phyloP scores from a whole-genome alignment of 2,329 filamentous ascomycete genomes.

The Lojkania enalia region DNA sequence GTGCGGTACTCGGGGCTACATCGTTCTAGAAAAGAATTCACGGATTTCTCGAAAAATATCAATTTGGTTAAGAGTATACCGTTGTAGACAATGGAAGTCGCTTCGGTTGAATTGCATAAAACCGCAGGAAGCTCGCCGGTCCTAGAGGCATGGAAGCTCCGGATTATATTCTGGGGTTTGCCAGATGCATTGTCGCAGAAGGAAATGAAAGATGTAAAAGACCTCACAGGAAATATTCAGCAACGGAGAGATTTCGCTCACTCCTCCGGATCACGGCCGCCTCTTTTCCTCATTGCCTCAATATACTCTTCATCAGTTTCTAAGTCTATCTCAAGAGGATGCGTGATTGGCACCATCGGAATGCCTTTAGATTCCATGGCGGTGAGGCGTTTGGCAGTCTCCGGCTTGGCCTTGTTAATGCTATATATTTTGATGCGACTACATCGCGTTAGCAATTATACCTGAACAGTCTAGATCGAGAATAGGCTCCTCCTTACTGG shows the following conservation, averaged over 20 bases:
- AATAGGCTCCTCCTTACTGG: constrained; percentile 41
- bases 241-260: too few relatives aligned
- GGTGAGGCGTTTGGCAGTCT: constrained; percentile 55
- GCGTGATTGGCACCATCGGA: constrained; percentile 58
- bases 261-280: constrained; percentile 50
- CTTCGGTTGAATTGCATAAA: constrained; percentile 9
- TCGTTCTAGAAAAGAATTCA: constrained; percentile 18
- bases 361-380: constrained; percentile 49
- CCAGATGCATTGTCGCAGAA: too few relatives aligned
- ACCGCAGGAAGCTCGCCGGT: too few relatives aligned
- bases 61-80: constrained; percentile 4
- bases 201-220: too few relatives aligned
- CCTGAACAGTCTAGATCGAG: background rate
- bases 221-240: too few relatives aligned
- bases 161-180: too few relatives aligned
- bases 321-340: constrained; percentile 55
- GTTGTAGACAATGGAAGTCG: constrained; percentile 1
- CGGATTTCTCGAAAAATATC: background rate
- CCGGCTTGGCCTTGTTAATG: constrained; percentile 57
- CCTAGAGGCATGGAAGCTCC: too few relatives aligned
- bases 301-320: constrained; percentile 56
- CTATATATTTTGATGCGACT: constrained; percentile 63
- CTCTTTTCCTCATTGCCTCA: constrained; percentile 44
- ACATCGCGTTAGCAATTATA: constrained; percentile 12
- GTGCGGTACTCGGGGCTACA: constrained; percentile 15